These are phyloP conservation scores for Aspergillus neoniger DNA, from an alignment of 2,329 filamentous ascomycete genomes.

Conservation along the genomic window DNA sequence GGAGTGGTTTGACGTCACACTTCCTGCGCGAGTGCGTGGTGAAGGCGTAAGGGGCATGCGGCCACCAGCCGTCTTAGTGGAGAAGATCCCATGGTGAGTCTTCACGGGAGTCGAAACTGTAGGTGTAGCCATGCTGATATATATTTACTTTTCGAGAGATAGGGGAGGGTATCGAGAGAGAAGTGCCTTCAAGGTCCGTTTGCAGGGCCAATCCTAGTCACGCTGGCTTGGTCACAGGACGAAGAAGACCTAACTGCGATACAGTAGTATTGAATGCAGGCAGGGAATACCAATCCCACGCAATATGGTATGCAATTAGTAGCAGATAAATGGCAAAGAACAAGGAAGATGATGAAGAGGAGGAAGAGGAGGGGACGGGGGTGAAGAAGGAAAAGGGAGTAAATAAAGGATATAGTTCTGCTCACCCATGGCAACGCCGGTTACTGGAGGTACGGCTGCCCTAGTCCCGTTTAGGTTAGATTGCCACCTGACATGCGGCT, in stretches of 20 bases:
- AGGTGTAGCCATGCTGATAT: conserved; percentile 73
- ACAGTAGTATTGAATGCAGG: conserved; percentile 25
- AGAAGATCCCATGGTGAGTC: conserved; percentile 91
- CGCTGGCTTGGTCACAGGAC: conserved; percentile 15
- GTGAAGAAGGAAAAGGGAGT: conserved; percentile 31
- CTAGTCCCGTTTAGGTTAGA: conserved; percentile 46
- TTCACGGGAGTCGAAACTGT: conserved; percentile 88
- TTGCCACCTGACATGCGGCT: conserved; percentile 45
- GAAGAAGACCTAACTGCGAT: conserved; percentile 18
- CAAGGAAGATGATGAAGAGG: conserved; percentile 21
- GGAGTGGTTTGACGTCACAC: conserved; percentile 55
- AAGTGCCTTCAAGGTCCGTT: conserved; percentile 28
- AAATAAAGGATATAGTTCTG: conserved; percentile 39
- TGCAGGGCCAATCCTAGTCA: conserved; percentile 12
- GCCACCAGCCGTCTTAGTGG: conserved; percentile 86
- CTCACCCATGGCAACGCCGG: conserved; percentile 44
- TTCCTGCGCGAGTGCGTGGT: conserved; percentile 65
- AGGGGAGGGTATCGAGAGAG: conserved; percentile 3
- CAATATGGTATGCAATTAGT: conserved; percentile 36
- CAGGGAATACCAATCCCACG: conserved; percentile 22
- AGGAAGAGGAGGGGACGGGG: conserved; percentile 29
- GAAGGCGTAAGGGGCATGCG: conserved; percentile 94
- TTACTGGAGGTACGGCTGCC: conserved; percentile 35
- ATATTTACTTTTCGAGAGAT: conserved; percentile 5
- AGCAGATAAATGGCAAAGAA: conserved; percentile 25